Evolutionary conservation across 2,329 filamentous ascomycete species (phyloP).

Genomic region (Harringtonia lauricola): DNA sequence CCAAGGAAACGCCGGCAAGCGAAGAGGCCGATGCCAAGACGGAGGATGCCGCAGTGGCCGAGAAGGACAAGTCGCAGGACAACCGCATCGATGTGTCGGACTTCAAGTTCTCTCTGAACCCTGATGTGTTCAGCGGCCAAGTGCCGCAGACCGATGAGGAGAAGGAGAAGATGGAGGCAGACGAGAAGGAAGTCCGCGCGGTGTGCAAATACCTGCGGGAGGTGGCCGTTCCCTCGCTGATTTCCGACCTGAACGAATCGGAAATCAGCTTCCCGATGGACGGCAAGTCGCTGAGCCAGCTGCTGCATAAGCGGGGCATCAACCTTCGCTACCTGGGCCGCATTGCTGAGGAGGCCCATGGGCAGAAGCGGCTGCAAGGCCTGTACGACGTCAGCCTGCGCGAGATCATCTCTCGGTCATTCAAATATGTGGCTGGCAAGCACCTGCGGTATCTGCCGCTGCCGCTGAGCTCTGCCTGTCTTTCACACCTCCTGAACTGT

Average conservation of each 20-base stretch:
- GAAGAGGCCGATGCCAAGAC: slow-evolving; percentile 19
- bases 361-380: slow-evolving; percentile 60
- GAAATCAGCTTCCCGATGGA: slow-evolving; percentile 98
- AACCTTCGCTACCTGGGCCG: slow-evolving; percentile 94
- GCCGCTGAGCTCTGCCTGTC: slow-evolving; percentile 66
- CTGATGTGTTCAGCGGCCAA: slow-evolving; percentile 91
- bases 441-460: slow-evolving; percentile 72
- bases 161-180: slow-evolving; percentile 68
- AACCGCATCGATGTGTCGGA: slow-evolving; percentile 75
- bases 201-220: slow-evolving; percentile 69
- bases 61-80: slow-evolving; percentile 31
- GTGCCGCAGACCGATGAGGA: slow-evolving; percentile 82
- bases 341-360: slow-evolving; percentile 57
- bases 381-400: slow-evolving; percentile 69
- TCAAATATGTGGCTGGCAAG: slow-evolving; percentile 81
- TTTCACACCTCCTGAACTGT: slow-evolving; percentile 88
- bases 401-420: slow-evolving; percentile 90
- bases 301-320: slow-evolving; percentile 94
- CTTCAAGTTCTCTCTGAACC: slow-evolving; percentile 84
- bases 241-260: slow-evolving; percentile 80
- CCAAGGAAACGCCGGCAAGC: not conserved
- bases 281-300: slow-evolving; percentile 75
- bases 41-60: slow-evolving; percentile 16
- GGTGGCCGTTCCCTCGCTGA: slow-evolving; percentile 70
- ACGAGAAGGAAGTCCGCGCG: slow-evolving; percentile 80